These are phyloP conservation scores for Aschersonia sp. DNA, from an alignment of 2,329 filamentous ascomycete species.

Conservation along the genomic window DNA sequence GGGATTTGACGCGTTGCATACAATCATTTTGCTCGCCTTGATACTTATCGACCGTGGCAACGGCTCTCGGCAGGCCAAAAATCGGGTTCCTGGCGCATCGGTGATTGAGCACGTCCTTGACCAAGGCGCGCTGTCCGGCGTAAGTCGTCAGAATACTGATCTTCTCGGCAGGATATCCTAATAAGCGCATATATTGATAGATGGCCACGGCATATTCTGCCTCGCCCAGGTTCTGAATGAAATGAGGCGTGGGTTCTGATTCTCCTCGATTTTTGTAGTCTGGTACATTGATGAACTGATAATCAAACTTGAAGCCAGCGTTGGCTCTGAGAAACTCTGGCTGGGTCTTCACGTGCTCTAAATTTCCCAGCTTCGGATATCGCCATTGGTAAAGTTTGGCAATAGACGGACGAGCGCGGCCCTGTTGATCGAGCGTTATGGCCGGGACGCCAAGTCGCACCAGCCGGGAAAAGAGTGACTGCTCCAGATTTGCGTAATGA, in stretches of 20 bases:
- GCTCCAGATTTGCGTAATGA: slow-evolving; percentile 89
- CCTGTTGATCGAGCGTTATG: slow-evolving; percentile 83
- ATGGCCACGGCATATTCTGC: slow-evolving; percentile 94
- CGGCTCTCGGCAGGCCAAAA: slow-evolving; percentile 78
- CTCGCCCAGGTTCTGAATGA: slow-evolving; percentile 91
- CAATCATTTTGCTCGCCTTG: slow-evolving; percentile 99
- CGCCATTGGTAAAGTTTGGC: slow-evolving; percentile 89
- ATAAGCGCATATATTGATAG: slow-evolving; percentile 91
- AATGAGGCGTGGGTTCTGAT: slow-evolving; percentile 80
- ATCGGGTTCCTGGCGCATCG: slow-evolving; percentile 70
- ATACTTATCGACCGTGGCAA: slow-evolving; percentile 96
- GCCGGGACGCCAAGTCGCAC: slow-evolving; percentile 86
- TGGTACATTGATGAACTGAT: slow-evolving; percentile 90
- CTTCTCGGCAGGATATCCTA: slow-evolving; percentile 72
- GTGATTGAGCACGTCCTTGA: slow-evolving; percentile 72
- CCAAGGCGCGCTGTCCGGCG: slow-evolving; percentile 77
- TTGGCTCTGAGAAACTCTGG: slow-evolving; percentile 71
- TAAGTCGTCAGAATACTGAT: slow-evolving; percentile 91
- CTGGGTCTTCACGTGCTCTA: slow-evolving; percentile 55
- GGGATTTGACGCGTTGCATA: slow-evolving; percentile 32
- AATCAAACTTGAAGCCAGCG: slow-evolving; percentile 83
- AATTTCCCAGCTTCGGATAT: slow-evolving; percentile 65
- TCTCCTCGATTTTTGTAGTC: slow-evolving; percentile 89
- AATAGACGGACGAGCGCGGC: slow-evolving; percentile 74
- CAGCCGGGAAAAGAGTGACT: slow-evolving; percentile 84